Conservation (phyloP, 1,284 basidiomycete species). For the Fomitopsis palustris region DNA sequence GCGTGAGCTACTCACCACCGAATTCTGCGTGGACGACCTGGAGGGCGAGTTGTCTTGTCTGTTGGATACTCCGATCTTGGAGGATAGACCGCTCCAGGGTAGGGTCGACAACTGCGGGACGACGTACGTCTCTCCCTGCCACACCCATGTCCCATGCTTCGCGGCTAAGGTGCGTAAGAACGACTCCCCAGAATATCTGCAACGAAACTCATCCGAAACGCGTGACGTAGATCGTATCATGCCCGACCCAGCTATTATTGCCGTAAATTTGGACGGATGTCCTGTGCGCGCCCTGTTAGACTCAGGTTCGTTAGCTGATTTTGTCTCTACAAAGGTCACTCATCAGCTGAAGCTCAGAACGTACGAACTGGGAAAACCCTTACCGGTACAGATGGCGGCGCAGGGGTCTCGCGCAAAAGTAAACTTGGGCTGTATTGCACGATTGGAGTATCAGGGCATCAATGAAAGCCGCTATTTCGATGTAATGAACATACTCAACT, state of each 20-base stretch:
- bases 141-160: neutral
- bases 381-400: conserved; percentile 29
- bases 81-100: too few relatives aligned
- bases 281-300: conserved; percentile 29
- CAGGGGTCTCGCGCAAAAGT: conserved; percentile 31
- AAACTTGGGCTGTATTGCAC: conserved; percentile 17
- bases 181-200: neutral
- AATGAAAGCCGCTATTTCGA: conserved; percentile 25
- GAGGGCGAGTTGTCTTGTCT: too few relatives aligned
- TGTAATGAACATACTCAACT: conserved; percentile 23
- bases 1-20: too few relatives aligned
- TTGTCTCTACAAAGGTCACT: conserved; percentile 34
- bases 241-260: conserved; percentile 15
- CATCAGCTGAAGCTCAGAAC: conserved; percentile 28
- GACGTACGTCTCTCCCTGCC: too few relatives aligned
- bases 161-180: neutral
- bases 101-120: too few relatives aligned
- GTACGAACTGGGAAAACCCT: conserved; percentile 20
- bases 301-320: conserved; percentile 35
- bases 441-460: conserved; percentile 29
- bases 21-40: too few relatives aligned
- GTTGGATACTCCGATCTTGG: too few relatives aligned
- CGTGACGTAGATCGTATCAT: conserved; percentile 7
- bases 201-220: conserved; percentile 7
- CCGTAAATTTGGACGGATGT: conserved; percentile 32